Base-by-base conservation (phyloP, 768 basidiomycete genomes). In the Boletus subcaerulescens region DNA sequence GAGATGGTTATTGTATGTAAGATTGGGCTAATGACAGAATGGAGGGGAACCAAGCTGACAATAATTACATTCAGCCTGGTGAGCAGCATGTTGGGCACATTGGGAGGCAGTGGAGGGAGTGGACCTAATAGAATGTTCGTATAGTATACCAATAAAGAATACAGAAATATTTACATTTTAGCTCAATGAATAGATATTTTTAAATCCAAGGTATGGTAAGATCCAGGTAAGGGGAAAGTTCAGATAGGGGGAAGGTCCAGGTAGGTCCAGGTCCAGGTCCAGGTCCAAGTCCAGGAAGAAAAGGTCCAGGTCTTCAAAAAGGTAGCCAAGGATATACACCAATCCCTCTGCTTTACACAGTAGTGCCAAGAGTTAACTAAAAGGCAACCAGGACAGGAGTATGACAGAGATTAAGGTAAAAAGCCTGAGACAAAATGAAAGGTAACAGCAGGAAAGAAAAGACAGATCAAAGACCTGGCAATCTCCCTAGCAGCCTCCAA, bases 391-490 rank as follows among this genome's bases (percentile, higher is more conserved):
- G n/a, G 18, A 3, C 33, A 47, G 45, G 14, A 35, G 52, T 48
- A 26, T 53, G 46, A 53, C 47, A 53, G 46, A 22, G 17, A 13
- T 24, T 48, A 54, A 55, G 39, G 42, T 42, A 53, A 33, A 13
- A 33, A 3, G 32, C 32, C 32, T 13, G 13, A 33, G 32, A 33
- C 32, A 33, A 33, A 33, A 5, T 33, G 32, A 33, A 33, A 7
- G 32, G 32, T 11, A 33, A 33, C 32, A 33, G 32, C 32, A 26
- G 7, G 24, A 26, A 26, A 12, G 32, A 33, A 33, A 33, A 26
- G 24, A 26, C 24, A 26, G 24, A 26, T 26, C 24, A 26, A 26
- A 26, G 24, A 26, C 24, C 24, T 26, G 7, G 5, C 24, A 45
- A 13, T 45, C 45, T 46, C 13, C 45, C 33, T 46, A 6, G 12